phyloP scores from a whole-genome alignment of 192 early-diverging fungal species.

The Dissophora ornata region DNA sequence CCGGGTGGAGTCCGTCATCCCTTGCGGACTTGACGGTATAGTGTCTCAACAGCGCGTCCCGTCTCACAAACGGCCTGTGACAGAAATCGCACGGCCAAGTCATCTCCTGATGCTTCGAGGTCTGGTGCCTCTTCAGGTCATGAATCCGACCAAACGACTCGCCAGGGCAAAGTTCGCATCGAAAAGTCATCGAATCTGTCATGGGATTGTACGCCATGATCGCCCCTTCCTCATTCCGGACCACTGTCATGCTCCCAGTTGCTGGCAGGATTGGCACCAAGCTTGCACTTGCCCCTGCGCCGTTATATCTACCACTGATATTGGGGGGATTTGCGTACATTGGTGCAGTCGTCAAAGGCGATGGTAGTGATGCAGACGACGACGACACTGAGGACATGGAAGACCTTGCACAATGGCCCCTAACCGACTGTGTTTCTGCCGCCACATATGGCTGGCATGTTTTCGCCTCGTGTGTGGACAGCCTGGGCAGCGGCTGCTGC shows the following conservation, averaged over 20 bases:
- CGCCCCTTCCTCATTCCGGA: conserved; percentile 29
- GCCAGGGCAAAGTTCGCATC: conserved; percentile 38
- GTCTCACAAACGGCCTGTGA: conserved; percentile 47
- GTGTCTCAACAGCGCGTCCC: conserved; percentile 42
- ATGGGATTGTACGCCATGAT: conserved; percentile 47
- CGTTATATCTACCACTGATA: too few species aligned
- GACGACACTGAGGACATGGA: not conserved
- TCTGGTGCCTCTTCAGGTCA: conserved; percentile 47
- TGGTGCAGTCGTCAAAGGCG: not conserved
- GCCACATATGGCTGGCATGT: not conserved
- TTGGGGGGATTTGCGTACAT: too few species aligned
- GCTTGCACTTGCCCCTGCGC: not conserved
- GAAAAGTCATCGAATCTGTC: conserved; percentile 35
- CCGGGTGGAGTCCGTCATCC: conserved; percentile 48
- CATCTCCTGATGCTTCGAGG: conserved; percentile 53
- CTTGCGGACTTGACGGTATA: conserved; percentile 53
- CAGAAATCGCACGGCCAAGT: conserved; percentile 54
- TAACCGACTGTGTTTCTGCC: not conserved
- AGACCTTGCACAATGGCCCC: not conserved
- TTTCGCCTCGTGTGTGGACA: not conserved
- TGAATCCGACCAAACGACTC: conserved; percentile 51
- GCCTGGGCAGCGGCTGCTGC: not conserved
- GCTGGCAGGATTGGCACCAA: conserved; percentile 8
- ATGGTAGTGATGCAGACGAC: not conserved
- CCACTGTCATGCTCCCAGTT: conserved; percentile 32